Conservation (phyloP, 2,329 filamentous ascomycete species). For the Exophiala oligosperma region DNA sequence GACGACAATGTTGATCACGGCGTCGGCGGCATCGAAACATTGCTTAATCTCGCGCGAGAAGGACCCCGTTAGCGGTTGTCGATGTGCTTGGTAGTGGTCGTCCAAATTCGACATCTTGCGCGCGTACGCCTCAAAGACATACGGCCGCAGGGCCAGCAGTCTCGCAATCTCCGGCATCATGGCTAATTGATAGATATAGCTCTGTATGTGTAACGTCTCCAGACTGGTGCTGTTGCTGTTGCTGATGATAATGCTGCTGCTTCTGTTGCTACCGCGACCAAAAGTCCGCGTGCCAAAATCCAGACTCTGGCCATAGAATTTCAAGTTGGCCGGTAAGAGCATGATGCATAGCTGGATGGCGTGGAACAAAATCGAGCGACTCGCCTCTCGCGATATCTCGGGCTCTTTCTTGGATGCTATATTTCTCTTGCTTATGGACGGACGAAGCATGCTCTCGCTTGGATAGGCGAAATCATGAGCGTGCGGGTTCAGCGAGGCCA, state of each 20-base stretch:
- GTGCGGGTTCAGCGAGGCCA: slow-evolving; percentile 40
- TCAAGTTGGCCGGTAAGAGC: slow-evolving; percentile 32
- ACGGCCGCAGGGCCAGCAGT: slow-evolving; percentile 6
- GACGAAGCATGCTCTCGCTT: slow-evolving; percentile 10
- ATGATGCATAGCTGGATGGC: slow-evolving; percentile 34
- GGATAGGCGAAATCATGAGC: slow-evolving; percentile 36
- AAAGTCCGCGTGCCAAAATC: slow-evolving; percentile 11
- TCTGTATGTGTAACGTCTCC: not conserved
- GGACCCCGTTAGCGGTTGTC: not conserved
- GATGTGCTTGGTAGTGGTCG: not conserved
- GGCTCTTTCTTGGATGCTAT: not conserved
- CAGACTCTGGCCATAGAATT: slow-evolving; percentile 35
- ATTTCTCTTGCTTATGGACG: slow-evolving; percentile 3
- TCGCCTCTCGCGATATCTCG: slow-evolving; percentile 4
- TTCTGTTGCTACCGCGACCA: not conserved
- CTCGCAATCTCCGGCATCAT: slow-evolving; percentile 2
- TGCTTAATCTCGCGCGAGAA: slow-evolving; percentile 14
- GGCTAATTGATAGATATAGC: slow-evolving; percentile 3
- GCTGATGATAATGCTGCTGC: no score
- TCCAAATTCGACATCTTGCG: slow-evolving; percentile 1
- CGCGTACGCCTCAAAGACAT: slow-evolving; percentile 9
- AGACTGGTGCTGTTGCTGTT: no score
- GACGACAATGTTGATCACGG: slow-evolving; percentile 33
- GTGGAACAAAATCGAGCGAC: slow-evolving; percentile 31
- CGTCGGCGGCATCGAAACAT: slow-evolving; percentile 35